These are phyloP conservation scores for Takakia lepidozioides DNA, from an alignment of 225 moss, liverwort and hornwort genomes.

Conservation along the genomic window DNA sequence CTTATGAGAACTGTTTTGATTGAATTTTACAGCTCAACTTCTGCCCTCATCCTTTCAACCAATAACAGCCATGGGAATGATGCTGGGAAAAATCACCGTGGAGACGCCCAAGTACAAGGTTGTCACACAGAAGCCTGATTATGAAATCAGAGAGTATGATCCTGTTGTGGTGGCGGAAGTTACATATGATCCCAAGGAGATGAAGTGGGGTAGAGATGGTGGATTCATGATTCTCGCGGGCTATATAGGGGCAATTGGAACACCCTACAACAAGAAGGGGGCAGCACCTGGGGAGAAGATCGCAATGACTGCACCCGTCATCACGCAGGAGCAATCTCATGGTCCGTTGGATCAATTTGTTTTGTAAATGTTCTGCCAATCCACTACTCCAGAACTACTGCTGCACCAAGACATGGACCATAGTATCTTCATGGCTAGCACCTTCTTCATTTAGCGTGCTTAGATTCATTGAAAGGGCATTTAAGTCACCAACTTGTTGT, in stretches of 20 bases:
- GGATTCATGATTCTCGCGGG: slow-evolving; percentile 81
- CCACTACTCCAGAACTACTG: too few species aligned
- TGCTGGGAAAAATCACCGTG: slow-evolving; percentile 76
- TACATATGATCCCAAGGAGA: slow-evolving; percentile 55
- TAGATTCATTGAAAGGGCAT: too few species aligned
- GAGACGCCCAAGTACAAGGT: slow-evolving; percentile 79
- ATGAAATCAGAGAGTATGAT: slow-evolving; percentile 84
- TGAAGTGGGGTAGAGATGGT: slow-evolving; percentile 67
- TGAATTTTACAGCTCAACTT: too few species aligned
- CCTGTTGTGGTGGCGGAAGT: slow-evolving; percentile 78
- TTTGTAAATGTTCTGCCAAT: too few species aligned
- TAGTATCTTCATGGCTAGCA: too few species aligned
- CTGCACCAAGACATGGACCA: too few species aligned
- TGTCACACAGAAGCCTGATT: slow-evolving; percentile 45
- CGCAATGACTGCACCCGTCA: slow-evolving; percentile 95
- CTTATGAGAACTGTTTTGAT: too few species aligned
- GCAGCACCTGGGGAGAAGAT: slow-evolving; percentile 74
- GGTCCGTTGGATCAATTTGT: too few species aligned
- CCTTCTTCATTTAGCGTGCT: too few species aligned
- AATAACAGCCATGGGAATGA: slow-evolving; percentile 73
- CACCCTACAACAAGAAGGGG: slow-evolving; percentile 54
- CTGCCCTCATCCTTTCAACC: too few species aligned
- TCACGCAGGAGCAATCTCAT: slow-evolving; percentile 43
- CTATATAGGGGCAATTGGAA: slow-evolving; percentile 82
- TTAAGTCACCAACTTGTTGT: too few species aligned